These are phyloP conservation scores for Boletus smithii DNA, from an alignment of 1,284 basidiomycete genomes.

Conservation along the genomic window DNA sequence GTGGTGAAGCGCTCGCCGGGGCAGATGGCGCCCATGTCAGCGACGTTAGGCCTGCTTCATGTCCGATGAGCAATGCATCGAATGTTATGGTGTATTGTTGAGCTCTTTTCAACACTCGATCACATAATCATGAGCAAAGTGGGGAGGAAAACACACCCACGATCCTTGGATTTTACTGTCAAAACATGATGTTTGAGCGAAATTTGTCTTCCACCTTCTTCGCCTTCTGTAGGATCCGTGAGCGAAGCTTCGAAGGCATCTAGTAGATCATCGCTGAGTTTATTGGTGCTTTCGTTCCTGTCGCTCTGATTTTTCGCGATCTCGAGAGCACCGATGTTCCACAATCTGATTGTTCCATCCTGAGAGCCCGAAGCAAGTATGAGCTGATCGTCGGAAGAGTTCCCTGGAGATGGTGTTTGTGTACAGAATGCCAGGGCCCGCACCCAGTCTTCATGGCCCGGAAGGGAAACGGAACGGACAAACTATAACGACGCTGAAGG, in stretches of 20 bases:
- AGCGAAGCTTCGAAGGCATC: conserved; percentile 87
- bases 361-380: conserved; percentile 88
- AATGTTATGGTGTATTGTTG: conserved; percentile 77
- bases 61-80: conserved; percentile 88
- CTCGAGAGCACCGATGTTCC: conserved; percentile 63
- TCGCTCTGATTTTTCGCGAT: conserved; percentile 9
- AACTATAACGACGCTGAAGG: conserved; percentile 41
- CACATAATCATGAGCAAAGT: background rate
- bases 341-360: conserved; percentile 87
- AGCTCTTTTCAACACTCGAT: conserved; percentile 36
- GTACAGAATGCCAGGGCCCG: conserved; percentile 69
- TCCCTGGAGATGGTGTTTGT: conserved; percentile 15
- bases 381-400: conserved; percentile 38
- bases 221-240: conserved; percentile 57
- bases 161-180: conserved; percentile 51
- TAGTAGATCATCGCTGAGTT: conserved; percentile 66
- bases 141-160: conserved; percentile 39
- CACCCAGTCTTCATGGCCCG: conserved; percentile 95
- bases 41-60: conserved; percentile 88
- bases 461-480: conserved; percentile 56
- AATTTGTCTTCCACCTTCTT: conserved; percentile 76
- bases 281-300: conserved; percentile 20
- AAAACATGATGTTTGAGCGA: conserved; percentile 81
- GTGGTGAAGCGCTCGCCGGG: conserved; percentile 16
- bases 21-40: conserved; percentile 68